These are phyloP conservation scores for Pseudopediastrum boryanum DNA, from an alignment of 139 green algal species.

Conservation along the genomic window DNA sequence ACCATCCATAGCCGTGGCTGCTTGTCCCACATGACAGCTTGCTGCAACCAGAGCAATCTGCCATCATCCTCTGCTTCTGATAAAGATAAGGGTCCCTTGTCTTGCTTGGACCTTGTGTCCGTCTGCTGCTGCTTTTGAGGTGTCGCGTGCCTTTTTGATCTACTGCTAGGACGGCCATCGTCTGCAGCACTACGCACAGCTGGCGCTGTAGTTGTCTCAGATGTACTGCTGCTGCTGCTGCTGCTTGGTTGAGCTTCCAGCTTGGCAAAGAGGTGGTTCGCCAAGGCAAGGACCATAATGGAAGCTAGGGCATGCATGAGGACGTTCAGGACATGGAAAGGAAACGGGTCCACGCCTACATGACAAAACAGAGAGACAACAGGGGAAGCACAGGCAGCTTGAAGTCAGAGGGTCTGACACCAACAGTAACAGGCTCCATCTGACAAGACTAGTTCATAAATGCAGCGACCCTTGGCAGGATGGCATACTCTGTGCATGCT, in stretches of 20 bases:
- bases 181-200: too few species aligned
- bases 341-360: conserved; percentile 54
- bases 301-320: conserved; percentile 58
- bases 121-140: background rate
- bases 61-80: background rate
- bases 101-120: conserved; percentile 3
- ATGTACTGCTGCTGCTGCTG: too few species aligned
- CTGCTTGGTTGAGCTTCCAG: too few species aligned
- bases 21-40: conserved; percentile 12
- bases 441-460: too few species aligned
- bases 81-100: background rate
- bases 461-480: too few species aligned
- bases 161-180: background rate
- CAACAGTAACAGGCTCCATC: too few species aligned
- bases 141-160: background rate
- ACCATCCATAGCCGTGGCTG: conserved; percentile 17
- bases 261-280: conserved; percentile 21
- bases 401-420: too few species aligned
- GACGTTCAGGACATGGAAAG: conserved; percentile 66
- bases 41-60: background rate
- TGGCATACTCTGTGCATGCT: too few species aligned
- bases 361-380: background rate
- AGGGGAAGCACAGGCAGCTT: background rate
- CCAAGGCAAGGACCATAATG: conserved; percentile 52
- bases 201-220: too few species aligned